phyloP scores from a whole-genome alignment of 768 basidiomycete genomes.

The Leccinum ochraceum region DNA sequence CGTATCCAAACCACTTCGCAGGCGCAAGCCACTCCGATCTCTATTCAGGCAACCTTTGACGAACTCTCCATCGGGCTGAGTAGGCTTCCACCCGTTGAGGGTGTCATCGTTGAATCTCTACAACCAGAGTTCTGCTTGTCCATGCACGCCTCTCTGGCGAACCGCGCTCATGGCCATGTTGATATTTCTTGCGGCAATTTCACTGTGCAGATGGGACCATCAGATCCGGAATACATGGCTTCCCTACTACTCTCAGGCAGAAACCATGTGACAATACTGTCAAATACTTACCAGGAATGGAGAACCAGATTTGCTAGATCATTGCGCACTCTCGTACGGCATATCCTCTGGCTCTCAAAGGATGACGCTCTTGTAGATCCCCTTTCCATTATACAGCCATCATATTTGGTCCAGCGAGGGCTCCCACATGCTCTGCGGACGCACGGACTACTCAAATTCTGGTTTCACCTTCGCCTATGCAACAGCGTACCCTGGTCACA shows the following conservation, averaged over 20 bases:
- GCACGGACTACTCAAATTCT: conserved; percentile 70
- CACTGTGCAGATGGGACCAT: conserved; percentile 29
- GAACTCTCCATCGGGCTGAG: too few relatives aligned
- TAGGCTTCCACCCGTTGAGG: too few relatives aligned
- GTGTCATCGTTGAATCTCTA: too few relatives aligned
- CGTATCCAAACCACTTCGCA: too few relatives aligned
- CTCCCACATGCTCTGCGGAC: conserved; percentile 65
- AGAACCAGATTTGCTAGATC: conserved; percentile 30
- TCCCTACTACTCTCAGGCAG: conserved; percentile 17
- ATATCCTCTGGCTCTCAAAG: conserved; percentile 51
- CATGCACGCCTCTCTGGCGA: conserved; percentile 30
- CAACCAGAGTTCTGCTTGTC: too few relatives aligned
- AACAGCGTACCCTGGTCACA: conserved; percentile 44
- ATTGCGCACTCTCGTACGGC: conserved; percentile 44
- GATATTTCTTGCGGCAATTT: conserved; percentile 25
- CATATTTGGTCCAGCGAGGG: conserved; percentile 78
- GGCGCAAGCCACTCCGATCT: too few relatives aligned
- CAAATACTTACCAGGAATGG: conserved; percentile 30
- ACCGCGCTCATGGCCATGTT: conserved; percentile 6
- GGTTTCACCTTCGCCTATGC: conserved; percentile 71
- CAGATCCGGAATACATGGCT: conserved; percentile 31
- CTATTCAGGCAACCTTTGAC: too few relatives aligned
- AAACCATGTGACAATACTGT: conserved; percentile 16
- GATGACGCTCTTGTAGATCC: conserved; percentile 63
- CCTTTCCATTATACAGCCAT: conserved; percentile 80